phyloP scores from a whole-genome alignment of 768 basidiomycete genomes.

The Megacollybia marginata region DNA sequence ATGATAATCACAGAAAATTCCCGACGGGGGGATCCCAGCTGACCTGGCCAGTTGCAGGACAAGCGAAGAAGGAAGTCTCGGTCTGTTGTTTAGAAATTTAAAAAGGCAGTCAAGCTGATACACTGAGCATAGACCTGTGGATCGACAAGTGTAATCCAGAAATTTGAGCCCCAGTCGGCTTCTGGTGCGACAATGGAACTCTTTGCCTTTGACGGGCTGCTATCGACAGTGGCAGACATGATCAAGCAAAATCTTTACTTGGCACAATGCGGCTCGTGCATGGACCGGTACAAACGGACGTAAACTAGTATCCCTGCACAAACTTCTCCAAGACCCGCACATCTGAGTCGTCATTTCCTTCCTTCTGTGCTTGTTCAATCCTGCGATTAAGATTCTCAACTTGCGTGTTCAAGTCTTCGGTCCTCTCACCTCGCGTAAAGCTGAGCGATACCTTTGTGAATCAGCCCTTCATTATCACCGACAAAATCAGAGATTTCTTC shows the following conservation, averaged over 20 bases:
- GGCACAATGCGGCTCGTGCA: no score
- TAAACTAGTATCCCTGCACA: slow-evolving; percentile 22
- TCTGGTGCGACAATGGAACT: slow-evolving; percentile 13
- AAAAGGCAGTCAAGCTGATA: background rate
- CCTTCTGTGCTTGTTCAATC: slow-evolving; percentile 18
- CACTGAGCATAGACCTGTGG: slow-evolving; percentile 56
- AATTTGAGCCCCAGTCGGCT: slow-evolving; percentile 76
- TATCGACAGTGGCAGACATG: no score
- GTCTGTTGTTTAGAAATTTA: slow-evolving; percentile 26
- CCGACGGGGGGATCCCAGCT: slow-evolving; percentile 92
- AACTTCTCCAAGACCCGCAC: slow-evolving; percentile 33
- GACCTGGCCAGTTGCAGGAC: slow-evolving; percentile 86
- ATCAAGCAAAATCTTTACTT: no score
- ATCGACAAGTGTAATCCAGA: slow-evolving; percentile 92
- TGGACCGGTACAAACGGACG: no score
- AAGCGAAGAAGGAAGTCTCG: slow-evolving; percentile 78
- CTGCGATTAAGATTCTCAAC: slow-evolving; percentile 10
- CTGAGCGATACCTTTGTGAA: slow-evolving; percentile 40
- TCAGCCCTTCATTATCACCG: slow-evolving; percentile 32
- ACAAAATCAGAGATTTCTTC: slow-evolving; percentile 55
- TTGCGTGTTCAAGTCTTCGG: no score
- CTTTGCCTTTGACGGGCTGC: background rate
- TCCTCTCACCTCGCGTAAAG: slow-evolving; percentile 24
- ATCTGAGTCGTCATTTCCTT: slow-evolving; percentile 15
- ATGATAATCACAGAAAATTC: slow-evolving; percentile 69